Evolutionary conservation across 2,329 filamentous ascomycete genomes (phyloP), one percentile per base, ranked within the genome.

Genomic region (Alternaria panax): DNA sequence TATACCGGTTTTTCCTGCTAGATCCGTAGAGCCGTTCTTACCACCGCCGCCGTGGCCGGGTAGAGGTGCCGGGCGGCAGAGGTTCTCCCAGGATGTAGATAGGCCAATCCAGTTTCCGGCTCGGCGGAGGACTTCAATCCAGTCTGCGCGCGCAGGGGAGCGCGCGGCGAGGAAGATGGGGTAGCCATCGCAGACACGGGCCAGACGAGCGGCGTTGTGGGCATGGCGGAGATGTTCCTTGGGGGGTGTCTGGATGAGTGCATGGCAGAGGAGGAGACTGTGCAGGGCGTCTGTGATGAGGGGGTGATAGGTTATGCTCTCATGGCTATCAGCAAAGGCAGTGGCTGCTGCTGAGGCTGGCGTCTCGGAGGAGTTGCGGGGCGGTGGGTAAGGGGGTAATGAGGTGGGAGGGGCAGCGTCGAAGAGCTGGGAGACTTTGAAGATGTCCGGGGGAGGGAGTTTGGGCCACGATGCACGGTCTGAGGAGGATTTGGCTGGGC

Each of bases 151-250:
- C 2, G 90, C 88, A 1, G 90, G 88, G 4, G 87, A 90, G 50
- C 90, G 84, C 24, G 89, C 88, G 0, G 88, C 84, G 64, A 93
- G 88, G 72, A 96, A 94, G 48, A 94, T 86, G 0, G 92, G 92
- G 68, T 92, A 93, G 4, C 91, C 92, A 69, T 95, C 90, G 48
- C 87, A 88, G 24, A 95, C 84, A 20, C 91, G 86, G 5, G 87
- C 85, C 2, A 95, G 83, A 5, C 92, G 88, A 16, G 92, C 90
- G 5, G 90, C 92, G 85, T 93, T 95, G 80, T 92, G 85, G 0
- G 91, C 91, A 73, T 95, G 91, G 34, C 92, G 90, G 50, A 88
- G 86, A 32, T 93, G 85, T 75, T 95, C 92, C 68, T 90, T 92
- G 11, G 86, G 77, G 0, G 91, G 90, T 0, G 92, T 96, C 76